Base-by-base conservation (phyloP, 129 eudicot species). In the Chrysanthemum makinoi region DNA sequence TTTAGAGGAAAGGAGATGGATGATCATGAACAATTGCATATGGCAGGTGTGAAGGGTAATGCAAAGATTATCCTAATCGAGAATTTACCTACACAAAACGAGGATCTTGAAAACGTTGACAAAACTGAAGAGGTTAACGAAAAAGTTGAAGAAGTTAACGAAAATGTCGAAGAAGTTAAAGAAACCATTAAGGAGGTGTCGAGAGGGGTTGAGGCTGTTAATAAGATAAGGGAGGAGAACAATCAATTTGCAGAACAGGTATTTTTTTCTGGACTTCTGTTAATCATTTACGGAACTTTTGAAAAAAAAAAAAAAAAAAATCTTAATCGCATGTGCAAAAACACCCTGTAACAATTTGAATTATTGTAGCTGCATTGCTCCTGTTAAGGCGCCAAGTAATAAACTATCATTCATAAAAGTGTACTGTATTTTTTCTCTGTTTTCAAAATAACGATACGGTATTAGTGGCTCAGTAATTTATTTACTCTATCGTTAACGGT, bases 1-100 rank as follows among this genome's bases (percentile, higher is more conserved):
- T 87, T 94, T 76, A 75, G 89, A 78, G 97, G 96, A 70, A 90
- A 84, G 75, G 96, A 86, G 80, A 88, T 80, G 49, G 93, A 79
- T 53, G 95, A 94, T 57, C 49, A 76, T 9, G 93, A 82, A 53
- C 4, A 24, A 62, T 69, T 94, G 81, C 74, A 80, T 18, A 52
- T 67, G 80, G 95, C 82, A 1, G 98, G 98, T 44, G 77, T 94
- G 51, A 94, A 86, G 83, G 83, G 89, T 44, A 79, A 82, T 65
- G 78, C 98, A 15, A 86, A 90, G 78, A 60, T 94, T 6, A 77
- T 87, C 47, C 62, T 90, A 39, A 82, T 77, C 78, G 96, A 87
- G 80, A 79, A 76, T 19, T 18, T 66, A 20, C 54, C 69, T 16
- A n/a, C 33, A 44, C 50, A 71, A 65, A 77, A 69, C 33, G 72